Percentiles rank a stretch among this genome's conserved stretches.
Evolutionary conservation across 768 basidiomycete genomes (phyloP).

Genomic region (Cubamyces lactineus): DNA sequence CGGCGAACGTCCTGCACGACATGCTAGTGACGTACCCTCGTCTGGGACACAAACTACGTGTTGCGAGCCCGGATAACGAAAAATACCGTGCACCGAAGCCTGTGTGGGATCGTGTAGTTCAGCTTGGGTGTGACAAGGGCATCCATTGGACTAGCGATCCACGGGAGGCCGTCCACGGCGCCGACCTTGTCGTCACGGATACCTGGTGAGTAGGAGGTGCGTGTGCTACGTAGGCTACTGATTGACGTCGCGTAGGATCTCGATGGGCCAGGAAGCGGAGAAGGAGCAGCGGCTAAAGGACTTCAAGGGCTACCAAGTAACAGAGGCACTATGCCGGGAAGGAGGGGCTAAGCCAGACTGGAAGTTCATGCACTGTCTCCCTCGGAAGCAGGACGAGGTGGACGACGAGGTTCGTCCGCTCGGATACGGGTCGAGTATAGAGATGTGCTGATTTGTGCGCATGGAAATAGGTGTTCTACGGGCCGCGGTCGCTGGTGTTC

Average conservation of each 20-base stretch:
- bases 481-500: constrained; percentile 89
- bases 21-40: constrained; percentile 96
- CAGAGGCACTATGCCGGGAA: constrained; percentile 78
- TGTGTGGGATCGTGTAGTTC: constrained; percentile 83
- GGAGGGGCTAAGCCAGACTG: constrained; percentile 86
- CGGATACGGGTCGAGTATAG: neutral
- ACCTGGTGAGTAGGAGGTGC: constrained; percentile 75
- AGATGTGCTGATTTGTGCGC: constrained; percentile 7
- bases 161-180: constrained; percentile 82
- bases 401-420: constrained; percentile 76
- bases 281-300: constrained; percentile 83
- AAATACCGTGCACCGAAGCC: constrained; percentile 66
- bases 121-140: constrained; percentile 69
- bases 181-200: constrained; percentile 96
- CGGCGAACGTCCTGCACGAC: constrained; percentile 94
- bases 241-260: constrained; percentile 65
- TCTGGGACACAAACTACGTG: constrained; percentile 81
- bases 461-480: constrained; percentile 79
- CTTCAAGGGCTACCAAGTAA: constrained; percentile 93
- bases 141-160: constrained; percentile 82
- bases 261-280: constrained; percentile 98
- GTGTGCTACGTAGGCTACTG: neutral
- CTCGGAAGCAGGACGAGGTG: constrained; percentile 90
- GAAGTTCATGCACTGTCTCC: constrained; percentile 97
- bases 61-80: constrained; percentile 73